Conservation (phyloP, 2,329 filamentous ascomycete species). For the Fusarium sp. region DNA sequence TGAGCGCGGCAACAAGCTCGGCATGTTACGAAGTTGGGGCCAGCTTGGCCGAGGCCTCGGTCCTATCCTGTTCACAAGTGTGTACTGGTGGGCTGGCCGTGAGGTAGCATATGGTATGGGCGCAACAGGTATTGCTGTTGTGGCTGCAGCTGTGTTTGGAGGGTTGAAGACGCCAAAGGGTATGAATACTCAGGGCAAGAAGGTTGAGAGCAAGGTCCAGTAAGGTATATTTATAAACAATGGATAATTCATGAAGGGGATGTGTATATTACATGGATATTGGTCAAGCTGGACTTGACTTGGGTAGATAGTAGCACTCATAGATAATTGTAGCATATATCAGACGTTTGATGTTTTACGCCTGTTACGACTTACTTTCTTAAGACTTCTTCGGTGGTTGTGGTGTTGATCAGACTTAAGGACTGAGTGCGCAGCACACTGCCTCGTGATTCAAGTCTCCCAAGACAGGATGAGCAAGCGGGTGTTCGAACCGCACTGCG, state of each 20-base stretch:
- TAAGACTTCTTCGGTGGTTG: neutral
- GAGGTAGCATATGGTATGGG: constrained; percentile 85
- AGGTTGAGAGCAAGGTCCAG: constrained; percentile 26
- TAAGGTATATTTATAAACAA: neutral
- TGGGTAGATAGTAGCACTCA: neutral
- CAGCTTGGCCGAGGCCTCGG: constrained; percentile 89
- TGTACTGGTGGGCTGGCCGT: constrained; percentile 98
- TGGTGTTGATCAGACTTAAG: neutral
- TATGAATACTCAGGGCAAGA: constrained; percentile 27
- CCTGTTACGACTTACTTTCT: neutral
- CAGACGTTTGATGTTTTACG: neutral
- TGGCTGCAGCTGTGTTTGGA: constrained; percentile 74
- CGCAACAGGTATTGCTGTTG: constrained; percentile 78
- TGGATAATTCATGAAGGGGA: neutral
- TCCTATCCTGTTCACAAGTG: constrained; percentile 87
- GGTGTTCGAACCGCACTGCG: neutral
- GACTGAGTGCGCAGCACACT: neutral
- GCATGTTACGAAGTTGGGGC: constrained; percentile 80
- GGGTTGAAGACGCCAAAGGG: constrained; percentile 70
- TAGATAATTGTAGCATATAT: neutral
- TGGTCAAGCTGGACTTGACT: constrained; percentile 31
- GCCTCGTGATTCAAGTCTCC: neutral
- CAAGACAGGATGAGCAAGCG: neutral
- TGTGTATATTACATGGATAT: neutral
- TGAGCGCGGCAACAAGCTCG: constrained; percentile 87